Evolutionary conservation across 2,329 filamentous ascomycete genomes (phyloP), one percentile per base, ranked within the genome.

Genomic region (Monilinia fructicola): DNA sequence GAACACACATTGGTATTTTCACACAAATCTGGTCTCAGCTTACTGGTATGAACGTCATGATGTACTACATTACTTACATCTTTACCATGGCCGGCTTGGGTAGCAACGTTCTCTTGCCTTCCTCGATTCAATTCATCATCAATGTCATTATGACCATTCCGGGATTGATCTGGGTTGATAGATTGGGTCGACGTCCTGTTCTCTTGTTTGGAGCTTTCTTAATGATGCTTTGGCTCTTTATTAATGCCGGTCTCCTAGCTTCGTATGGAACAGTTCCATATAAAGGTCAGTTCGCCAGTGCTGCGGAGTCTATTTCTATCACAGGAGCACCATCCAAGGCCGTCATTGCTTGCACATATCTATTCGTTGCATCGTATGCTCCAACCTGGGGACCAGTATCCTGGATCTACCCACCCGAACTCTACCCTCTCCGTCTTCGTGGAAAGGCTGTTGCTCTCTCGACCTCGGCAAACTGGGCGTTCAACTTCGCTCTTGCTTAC

Each of bases 121-220:
- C 87, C 23, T 86, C 85, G 12, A 91, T 91, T 69, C 87, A 91
- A 74, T 91, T 90, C 75, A 82, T 93, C 72, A 91, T 94, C 80
- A 93, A 93, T 76, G 90, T 94, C 1, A 68, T 88, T 63, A 91
- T 92, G 87, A 94, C 91, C 0, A 76, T 93, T 3, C 89, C 90
- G 0, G 90, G 90, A 1, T 82, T 94, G 31, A 78, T 93, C 66
- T 93, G 81, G 79, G 84, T 93, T 72, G 91, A 95, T 72, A 81
- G 83, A 65, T 91, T 89, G 87, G 91, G 91, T 56, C 90, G 91
- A 70, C 90, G 90, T 53, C 81, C 80, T 1, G 85, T 88, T 5
- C 81, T 92, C 46, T 80, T 92, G n/a, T 74, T 87, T 35, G 90
- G 89, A 59, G 71, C 73, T 14, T 69, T 73, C 52, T 64, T 75